These are phyloP conservation scores for Clitopilus hobsonii DNA, from an alignment of 768 basidiomycete genomes.

Conservation along the genomic window DNA sequence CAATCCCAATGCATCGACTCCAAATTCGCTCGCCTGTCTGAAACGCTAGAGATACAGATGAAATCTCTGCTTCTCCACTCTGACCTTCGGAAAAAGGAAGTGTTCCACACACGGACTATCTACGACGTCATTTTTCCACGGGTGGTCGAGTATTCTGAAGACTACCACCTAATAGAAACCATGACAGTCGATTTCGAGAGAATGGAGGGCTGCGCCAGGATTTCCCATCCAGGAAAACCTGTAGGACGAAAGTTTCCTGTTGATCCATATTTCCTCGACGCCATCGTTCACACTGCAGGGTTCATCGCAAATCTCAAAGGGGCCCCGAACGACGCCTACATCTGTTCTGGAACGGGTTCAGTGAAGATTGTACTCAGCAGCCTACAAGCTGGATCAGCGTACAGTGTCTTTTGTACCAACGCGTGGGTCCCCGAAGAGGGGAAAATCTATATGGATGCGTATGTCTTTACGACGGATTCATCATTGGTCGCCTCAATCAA, in stretches of 20 bases:
- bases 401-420: slow-evolving; percentile 48
- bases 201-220: slow-evolving; percentile 46
- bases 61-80: slow-evolving; percentile 22
- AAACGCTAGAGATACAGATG: slow-evolving; percentile 29
- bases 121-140: slow-evolving; percentile 70
- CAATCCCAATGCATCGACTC: slow-evolving; percentile 21
- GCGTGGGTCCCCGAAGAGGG: slow-evolving; percentile 37
- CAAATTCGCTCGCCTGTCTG: slow-evolving; percentile 33
- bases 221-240: slow-evolving; percentile 36
- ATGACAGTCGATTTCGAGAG: slow-evolving; percentile 44
- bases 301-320: slow-evolving; percentile 63
- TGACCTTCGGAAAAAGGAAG: slow-evolving; percentile 28
- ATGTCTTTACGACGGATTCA: slow-evolving; percentile 32
- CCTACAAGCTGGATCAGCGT: slow-evolving; percentile 35
- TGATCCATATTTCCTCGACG: slow-evolving; percentile 61
- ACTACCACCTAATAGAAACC: slow-evolving; percentile 54
- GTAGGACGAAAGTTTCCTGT: slow-evolving; percentile 30
- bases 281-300: slow-evolving; percentile 64
- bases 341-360: slow-evolving; percentile 53
- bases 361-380: slow-evolving; percentile 41
- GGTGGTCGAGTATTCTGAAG: slow-evolving; percentile 56
- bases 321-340: slow-evolving; percentile 47
- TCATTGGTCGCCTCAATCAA: slow-evolving; percentile 52
- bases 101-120: slow-evolving; percentile 48
- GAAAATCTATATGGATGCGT: slow-evolving; percentile 46